Evolutionary conservation across 2,329 filamentous ascomycete species (phyloP), one percentile per base, ranked within the genome.

Genomic region (Leptographium procerum): DNA sequence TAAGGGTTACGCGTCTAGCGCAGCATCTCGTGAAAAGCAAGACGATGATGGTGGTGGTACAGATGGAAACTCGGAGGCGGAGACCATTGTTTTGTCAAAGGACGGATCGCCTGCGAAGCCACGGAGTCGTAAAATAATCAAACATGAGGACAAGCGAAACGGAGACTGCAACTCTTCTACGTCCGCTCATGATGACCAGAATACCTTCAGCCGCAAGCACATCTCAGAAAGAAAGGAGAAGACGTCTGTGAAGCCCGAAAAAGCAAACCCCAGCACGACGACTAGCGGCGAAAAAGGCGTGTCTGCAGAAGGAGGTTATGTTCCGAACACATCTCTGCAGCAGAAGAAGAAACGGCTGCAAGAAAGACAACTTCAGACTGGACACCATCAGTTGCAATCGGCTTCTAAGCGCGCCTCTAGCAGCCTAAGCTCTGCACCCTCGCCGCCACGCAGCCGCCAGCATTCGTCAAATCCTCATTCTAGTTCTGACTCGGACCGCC

Each of bases 41-140:
- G 75, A 79, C 58, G 74, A 77, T 51, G 72, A 75, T 61, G 71
- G 74, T 61, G 69, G 65, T 57, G 69, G 68, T 26, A 73, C 73
- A 59, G 84, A 85, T 60, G 83, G 78, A 66, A 83, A 86, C 65
- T 88, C 85, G 1, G 85, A 88, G 66, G 85, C 85, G 54, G 85
- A 88, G 71, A 88, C 85, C 16, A 86, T 88, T 61, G 84, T 88
- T 40, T 70, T 87, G 36, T 78, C 83, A 31, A 86, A 85, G 66
- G 80, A 86, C 67, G 82, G 81, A 45, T 86, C 83, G 28, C 83
- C 82, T 0, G 81, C 82, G 60, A 86, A 86, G 69, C 75, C 75
- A 0, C 51, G 60, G 5, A 61, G 22, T 60, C 78, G 82, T 60
- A 86, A 85, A 70, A 74, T 81, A 52, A 78, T 81, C 65, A 86